phyloP scores from a whole-genome alignment of 1,139 yeast species.

The Magnusiomyces suaveolens region DNA sequence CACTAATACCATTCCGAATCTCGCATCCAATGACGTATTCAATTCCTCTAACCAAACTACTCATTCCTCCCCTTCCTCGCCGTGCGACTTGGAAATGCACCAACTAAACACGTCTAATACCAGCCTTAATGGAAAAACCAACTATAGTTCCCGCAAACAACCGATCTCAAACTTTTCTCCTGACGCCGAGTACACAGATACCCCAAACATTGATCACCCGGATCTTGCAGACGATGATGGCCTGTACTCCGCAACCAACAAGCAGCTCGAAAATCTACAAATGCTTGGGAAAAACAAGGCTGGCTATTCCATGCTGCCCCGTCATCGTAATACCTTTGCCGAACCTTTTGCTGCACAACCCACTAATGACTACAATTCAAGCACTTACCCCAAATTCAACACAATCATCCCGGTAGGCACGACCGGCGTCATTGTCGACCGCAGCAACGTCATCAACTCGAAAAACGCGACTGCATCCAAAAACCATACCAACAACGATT shows the following conservation, averaged over 20 bases:
- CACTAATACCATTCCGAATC: background rate
- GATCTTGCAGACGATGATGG: background rate
- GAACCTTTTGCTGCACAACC: background rate
- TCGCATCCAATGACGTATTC: background rate
- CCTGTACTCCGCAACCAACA: background rate
- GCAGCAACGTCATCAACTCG: background rate
- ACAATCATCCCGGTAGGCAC: background rate
- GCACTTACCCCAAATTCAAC: no score
- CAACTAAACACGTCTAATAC: background rate
- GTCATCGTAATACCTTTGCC: background rate
- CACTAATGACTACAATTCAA: constrained; percentile 1
- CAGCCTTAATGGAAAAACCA: background rate
- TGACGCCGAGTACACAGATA: background rate
- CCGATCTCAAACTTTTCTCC: background rate
- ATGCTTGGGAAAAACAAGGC: background rate
- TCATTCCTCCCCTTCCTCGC: background rate
- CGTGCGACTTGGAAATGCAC: background rate
- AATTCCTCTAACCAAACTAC: background rate
- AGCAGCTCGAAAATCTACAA: no score
- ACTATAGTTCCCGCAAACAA: no score
- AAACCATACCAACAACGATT: constrained; percentile 12
- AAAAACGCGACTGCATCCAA: background rate
- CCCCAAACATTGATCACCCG: background rate
- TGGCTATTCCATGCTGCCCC: background rate
- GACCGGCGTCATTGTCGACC: background rate